phyloP scores from a whole-genome alignment of 495 filamentous ascomycete genomes.

The Annulohypoxylon moriforme region DNA sequence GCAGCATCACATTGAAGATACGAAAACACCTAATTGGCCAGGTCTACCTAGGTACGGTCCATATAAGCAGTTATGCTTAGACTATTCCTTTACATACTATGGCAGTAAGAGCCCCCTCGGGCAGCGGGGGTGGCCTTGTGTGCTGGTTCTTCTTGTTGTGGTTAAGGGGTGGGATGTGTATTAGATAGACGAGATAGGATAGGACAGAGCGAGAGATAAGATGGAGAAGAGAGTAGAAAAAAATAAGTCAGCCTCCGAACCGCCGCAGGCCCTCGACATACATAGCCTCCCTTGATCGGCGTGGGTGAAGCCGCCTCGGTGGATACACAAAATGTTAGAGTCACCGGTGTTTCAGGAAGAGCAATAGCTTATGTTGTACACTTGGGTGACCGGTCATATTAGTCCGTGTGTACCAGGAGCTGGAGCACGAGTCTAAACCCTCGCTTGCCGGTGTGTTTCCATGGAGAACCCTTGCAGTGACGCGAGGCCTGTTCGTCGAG shows the following conservation, averaged over 20 bases:
- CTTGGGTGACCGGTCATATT: conserved; percentile 2
- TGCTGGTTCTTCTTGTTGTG: not conserved
- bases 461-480: conserved; percentile 35
- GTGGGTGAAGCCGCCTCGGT: conserved; percentile 18
- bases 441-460: conserved; percentile 16
- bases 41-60: conserved; percentile 15
- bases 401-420: conserved; percentile 7
- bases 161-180: not conserved
- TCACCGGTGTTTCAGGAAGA: conserved; percentile 38
- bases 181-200: not conserved
- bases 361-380: conserved; percentile 3
- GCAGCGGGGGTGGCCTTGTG: conserved; percentile 15
- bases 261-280: not conserved
- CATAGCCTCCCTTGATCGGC: conserved; percentile 43
- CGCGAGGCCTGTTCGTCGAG: conserved; percentile 31
- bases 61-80: conserved; percentile 32
- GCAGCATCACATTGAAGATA: conserved; percentile 2
- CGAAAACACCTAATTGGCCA: conserved; percentile 11
- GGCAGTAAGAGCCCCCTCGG: not conserved
- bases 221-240: not conserved
- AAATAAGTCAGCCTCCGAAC: conserved; percentile 3
- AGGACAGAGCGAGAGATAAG: not conserved
- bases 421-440: conserved; percentile 11
- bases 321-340: conserved; percentile 26
- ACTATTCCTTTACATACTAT: conserved; percentile 27